Percentiles rank a stretch among this genome's conserved stretches.
Conservation (phyloP, 495 filamentous ascomycete species). For the Evernia prunastri region DNA sequence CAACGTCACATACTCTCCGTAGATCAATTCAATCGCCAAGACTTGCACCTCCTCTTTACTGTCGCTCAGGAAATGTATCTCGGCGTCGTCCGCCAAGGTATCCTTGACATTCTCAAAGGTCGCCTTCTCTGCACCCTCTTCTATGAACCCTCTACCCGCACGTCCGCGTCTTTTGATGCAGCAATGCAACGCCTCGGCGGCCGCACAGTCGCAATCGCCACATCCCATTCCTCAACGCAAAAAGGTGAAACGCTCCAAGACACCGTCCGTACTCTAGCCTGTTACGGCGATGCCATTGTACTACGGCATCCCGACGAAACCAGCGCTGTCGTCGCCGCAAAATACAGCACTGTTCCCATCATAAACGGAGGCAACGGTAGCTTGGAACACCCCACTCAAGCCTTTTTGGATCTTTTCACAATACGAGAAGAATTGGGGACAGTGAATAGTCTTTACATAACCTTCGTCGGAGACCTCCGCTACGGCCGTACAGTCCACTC, state of each 20-base stretch:
- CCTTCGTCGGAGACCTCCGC: constrained; percentile 85
- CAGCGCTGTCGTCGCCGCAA: constrained; percentile 71
- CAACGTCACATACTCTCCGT: constrained; percentile 82
- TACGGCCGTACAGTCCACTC: constrained; percentile 95
- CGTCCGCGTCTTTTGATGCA: constrained; percentile 91
- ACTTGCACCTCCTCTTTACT: constrained; percentile 89
- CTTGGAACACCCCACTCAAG: constrained; percentile 93
- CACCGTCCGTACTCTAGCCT: constrained; percentile 84
- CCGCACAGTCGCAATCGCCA: constrained; percentile 67
- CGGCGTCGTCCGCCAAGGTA: constrained; percentile 82
- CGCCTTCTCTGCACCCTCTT: constrained; percentile 85
- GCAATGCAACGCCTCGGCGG: constrained; percentile 97
- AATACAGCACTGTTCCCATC: constrained; percentile 81
- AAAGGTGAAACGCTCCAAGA: constrained; percentile 95
- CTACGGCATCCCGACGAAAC: constrained; percentile 81
- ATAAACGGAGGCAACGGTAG: constrained; percentile 96
- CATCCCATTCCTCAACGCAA: constrained; percentile 72
- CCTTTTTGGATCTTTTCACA: constrained; percentile 97
- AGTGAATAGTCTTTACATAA: constrained; percentile 88
- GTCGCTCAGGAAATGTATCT: constrained; percentile 95
- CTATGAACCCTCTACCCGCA: constrained; percentile 95
- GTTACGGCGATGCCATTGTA: constrained; percentile 90
- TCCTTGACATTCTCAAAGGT: constrained; percentile 79
- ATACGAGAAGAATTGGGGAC: constrained; percentile 96
- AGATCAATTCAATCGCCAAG: constrained; percentile 74